Base-by-base conservation (phyloP, 139 green algal species). In the Chlamydomonas sp. region DNA sequence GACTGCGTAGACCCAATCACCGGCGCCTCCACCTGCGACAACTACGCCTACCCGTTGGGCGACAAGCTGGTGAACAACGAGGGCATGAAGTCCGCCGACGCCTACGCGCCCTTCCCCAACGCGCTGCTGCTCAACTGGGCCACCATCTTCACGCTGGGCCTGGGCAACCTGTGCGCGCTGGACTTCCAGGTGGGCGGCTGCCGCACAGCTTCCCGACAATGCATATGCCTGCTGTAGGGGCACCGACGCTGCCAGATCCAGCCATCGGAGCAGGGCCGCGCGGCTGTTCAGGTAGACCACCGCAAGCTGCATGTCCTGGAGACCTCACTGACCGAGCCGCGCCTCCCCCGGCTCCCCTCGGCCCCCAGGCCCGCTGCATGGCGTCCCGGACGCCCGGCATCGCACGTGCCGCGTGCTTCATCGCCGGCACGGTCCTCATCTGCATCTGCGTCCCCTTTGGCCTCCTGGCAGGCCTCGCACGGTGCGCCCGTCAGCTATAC, bases 81-180 rank as follows among this genome's bases (percentile, higher is more conserved):
- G 8, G 72, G 59, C 57, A 94, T 94, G 91, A 79, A 58, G 4
- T 69, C 90, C 69, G 77, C 79, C 2, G 75, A 91, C 5, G 80
- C 80, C 4, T 85, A 85, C 67, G 80, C 66, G 67, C 80, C 80
- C 63, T 75, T 85, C 63, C 80, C 80, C 80, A 85, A 85, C 67
- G 77, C 77, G 9, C 64, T 85, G 60, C 71, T 90, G 78, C 3
- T 90, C 75, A 92, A 90, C 80, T 90, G 85, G 91, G 89, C 89
- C 18, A 90, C 89, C 8, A 89, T 94, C 69, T 78, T 94, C 60
- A 80, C 86, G 64, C 77, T 94, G 57, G 71, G 85, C 31, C 71
- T 94, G 14, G 91, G 91, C 68, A 94, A 94, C 78, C 76, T 94
- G 12, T 89, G 85, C 63, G 91, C 89, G 10, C 83, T 94, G 3